These are phyloP conservation scores for Cladosporium sphaerospermum DNA, from an alignment of 2,329 filamentous ascomycete species.

Conservation along the genomic window DNA sequence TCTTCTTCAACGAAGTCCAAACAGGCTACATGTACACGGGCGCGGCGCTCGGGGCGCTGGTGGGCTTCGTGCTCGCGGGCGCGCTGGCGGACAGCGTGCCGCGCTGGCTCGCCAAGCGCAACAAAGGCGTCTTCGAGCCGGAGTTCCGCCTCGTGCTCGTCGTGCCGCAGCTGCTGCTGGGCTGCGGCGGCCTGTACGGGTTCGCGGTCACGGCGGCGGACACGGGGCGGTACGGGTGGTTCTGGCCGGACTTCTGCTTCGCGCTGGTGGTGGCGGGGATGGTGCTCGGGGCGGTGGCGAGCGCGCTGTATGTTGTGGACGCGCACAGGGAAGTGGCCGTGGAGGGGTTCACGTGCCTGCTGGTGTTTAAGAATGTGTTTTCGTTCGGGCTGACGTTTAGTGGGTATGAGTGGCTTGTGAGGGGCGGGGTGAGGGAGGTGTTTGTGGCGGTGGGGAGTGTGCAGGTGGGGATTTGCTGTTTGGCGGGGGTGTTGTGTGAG, in stretches of 20 bases:
- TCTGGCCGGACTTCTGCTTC: slow-evolving; percentile 75
- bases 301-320: slow-evolving; percentile 83
- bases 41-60: slow-evolving; percentile 74
- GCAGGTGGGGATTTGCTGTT: slow-evolving; percentile 68
- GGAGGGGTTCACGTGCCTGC: slow-evolving; percentile 81
- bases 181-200: slow-evolving; percentile 72
- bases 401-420: slow-evolving; percentile 75
- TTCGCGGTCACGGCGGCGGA: slow-evolving; percentile 70
- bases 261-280: slow-evolving; percentile 79
- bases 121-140: slow-evolving; percentile 80
- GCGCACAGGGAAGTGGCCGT: slow-evolving; percentile 81
- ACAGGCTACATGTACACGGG: slow-evolving; percentile 85
- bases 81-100: slow-evolving; percentile 67
- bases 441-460: slow-evolving; percentile 70
- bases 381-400: slow-evolving; percentile 78
- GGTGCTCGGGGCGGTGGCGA: slow-evolving; percentile 84
- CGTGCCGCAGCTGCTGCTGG: slow-evolving; percentile 72
- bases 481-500: slow-evolving; percentile 76
- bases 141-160: slow-evolving; percentile 84
- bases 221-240: slow-evolving; percentile 58
- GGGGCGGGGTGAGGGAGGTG: slow-evolving; percentile 52
- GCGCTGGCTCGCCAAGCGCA: slow-evolving; percentile 62
- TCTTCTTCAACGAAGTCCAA: slow-evolving; percentile 73
- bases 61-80: slow-evolving; percentile 72
- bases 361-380: slow-evolving; percentile 95